Percentiles rank a stretch among this genome's conserved stretches.
These are phyloP conservation scores for Eucalyptus regnans DNA, from an alignment of 345 rosid species.

Conservation along the genomic window DNA sequence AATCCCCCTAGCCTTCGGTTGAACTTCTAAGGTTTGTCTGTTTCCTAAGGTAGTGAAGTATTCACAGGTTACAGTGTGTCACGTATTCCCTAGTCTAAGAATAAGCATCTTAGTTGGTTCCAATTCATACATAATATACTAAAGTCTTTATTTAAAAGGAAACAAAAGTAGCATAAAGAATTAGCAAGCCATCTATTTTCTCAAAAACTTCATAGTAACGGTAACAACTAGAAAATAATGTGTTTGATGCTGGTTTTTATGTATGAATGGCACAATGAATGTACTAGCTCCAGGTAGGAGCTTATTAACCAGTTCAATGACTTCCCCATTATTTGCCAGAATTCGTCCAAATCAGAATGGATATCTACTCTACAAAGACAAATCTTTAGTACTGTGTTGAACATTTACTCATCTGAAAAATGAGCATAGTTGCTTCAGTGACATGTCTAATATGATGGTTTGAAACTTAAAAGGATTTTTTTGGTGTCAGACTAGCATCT, in stretches of 20 bases:
- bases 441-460: not conserved
- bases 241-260: not conserved
- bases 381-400: not conserved
- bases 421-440: not conserved
- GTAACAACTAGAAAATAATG: not conserved
- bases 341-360: not conserved
- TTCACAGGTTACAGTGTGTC: not conserved
- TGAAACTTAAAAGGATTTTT: not conserved
- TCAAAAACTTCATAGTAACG: not conserved
- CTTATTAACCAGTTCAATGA: not conserved
- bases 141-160: not conserved
- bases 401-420: not conserved
- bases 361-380: not conserved
- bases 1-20: constrained; percentile 67
- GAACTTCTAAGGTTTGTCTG: constrained; percentile 63
- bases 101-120: not conserved
- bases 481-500: not conserved
- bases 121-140: not conserved
- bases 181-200: not conserved
- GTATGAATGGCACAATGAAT: not conserved
- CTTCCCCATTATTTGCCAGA: not conserved
- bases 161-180: not conserved
- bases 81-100: not conserved
- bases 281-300: not conserved
- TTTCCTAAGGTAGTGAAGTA: constrained; percentile 30